Base-by-base conservation (phyloP, 2,329 filamentous ascomycete species). In the Hypoxylon rubiginosum region DNA sequence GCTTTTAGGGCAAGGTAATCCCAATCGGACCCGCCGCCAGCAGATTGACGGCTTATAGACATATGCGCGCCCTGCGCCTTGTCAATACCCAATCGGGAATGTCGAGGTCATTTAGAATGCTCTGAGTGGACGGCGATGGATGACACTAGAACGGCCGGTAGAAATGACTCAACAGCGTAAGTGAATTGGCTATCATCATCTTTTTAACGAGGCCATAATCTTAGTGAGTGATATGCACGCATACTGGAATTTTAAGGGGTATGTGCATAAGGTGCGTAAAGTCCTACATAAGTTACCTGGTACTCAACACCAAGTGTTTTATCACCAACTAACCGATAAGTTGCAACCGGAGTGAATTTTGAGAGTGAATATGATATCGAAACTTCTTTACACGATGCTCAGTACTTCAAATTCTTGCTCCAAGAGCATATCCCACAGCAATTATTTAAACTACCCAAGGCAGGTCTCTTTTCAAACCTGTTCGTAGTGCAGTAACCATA, bases 1-100 rank as follows among this genome's bases (percentile, higher is more conserved):
- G 34, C 34, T n/a, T 15, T 13, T 39, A 39, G 34, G 34, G 34
- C 4, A 39, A 39, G 34, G 34, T n/a, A 34, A 34, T 34, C 32
- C 34, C 34, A 39, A 39, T 39, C 13, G 34, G 34, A 39, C 34
- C 34, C 15, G 34, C 34, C 34, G 34, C 34, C 15, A n/a, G 34
- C 34, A 15, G 34, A 15, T 36, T 36, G 34, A 36, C 34, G 13
- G 39, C 39, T 9, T 43, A 11, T 19, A 43, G 39, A 43, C 39
- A 17, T 10, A 43, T 21, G 54, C 56, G 57, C 64, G 64, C 64
- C 64, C 64, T 67, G 7, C 56, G 52, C 50, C 51, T 43, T 66
- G 59, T 63, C 64, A 66, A 62, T 19, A 36, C 58, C 58, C 36
- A 56, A 55, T 62, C 39, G 34, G 45, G 52, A 51, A 56, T 32